A percentile compares a stretch with the other conserved stretches of the same genome.
These are phyloP conservation scores for Globisporangium radiosum DNA, from an alignment of 352 stramenopile species.

Conservation along the genomic window DNA sequence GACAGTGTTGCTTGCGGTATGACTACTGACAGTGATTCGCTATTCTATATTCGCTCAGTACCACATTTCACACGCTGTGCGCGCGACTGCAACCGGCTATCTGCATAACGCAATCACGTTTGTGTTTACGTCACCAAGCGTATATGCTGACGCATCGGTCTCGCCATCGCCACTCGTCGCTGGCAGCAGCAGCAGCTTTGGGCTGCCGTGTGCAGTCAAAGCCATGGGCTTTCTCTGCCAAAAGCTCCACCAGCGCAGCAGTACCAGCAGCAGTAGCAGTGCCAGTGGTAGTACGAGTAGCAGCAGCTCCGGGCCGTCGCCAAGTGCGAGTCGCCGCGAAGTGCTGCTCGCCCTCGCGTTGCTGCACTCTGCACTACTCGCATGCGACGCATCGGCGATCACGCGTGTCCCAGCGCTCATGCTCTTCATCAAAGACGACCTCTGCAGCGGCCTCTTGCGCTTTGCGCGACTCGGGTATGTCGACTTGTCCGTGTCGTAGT, in stretches of 20 bases:
- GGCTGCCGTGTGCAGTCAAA: conserved; percentile 71
- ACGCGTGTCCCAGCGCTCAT: conserved; percentile 57
- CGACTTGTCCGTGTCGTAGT: background rate
- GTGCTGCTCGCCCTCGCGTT: conserved; percentile 68
- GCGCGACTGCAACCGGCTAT: conserved; percentile 52
- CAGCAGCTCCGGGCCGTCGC: background rate
- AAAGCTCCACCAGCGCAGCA: conserved; percentile 56
- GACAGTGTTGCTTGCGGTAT: background rate
- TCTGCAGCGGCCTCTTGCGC: conserved; percentile 66
- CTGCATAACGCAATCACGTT: conserved; percentile 58
- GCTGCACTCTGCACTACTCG: conserved; percentile 42
- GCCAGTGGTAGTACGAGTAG: conserved; percentile 6
- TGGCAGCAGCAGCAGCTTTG: conserved; percentile 29
- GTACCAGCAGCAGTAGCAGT: background rate
- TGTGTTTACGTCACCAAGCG: conserved; percentile 47
- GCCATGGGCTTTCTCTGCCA: conserved; percentile 76
- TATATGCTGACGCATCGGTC: conserved; percentile 32
- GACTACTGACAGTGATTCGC: background rate
- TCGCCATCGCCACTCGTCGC: conserved; percentile 5
- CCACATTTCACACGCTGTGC: conserved; percentile 55
- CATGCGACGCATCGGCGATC: conserved; percentile 45
- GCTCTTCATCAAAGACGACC: conserved; percentile 80
- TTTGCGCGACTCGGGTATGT: conserved; percentile 64
- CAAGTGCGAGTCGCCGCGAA: conserved; percentile 27
- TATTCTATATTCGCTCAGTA: conserved; percentile 17